Base-by-base conservation (phyloP, 1,139 yeast genomes). In the Magnusiomyces paraingens region DNA sequence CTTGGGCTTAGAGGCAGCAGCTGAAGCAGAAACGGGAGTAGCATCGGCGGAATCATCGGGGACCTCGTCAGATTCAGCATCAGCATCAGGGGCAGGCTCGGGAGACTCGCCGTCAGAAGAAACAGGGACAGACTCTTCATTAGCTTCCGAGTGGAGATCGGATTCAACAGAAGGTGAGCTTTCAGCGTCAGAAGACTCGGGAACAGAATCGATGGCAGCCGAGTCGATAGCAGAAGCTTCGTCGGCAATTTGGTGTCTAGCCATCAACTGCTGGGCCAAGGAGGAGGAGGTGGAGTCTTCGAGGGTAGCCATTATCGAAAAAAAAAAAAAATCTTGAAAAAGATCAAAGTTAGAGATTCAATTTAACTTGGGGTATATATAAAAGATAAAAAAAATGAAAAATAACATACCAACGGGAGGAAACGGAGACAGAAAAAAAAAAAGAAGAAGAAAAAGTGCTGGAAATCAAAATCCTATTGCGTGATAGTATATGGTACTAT, bases 251-350 rank as follows among this genome's bases (percentile, higher is more conserved):
- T 57, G 62, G 49, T 64, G 68, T 55, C 64, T 59, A 20, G 66
- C 67, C 66, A 62, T 62, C 43, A 65, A 61, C 44, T 58, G 55
- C 49, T 63, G 60, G 29, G 68, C 67, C 51, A 65, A 57, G 20
- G 68, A 65, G 22, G 49, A 29, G 32, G 32, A 26, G 36, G 52
- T 10, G 42, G 44, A 39, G 42, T 51, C 57, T 50, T 55, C 57
- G 39, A 47, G 38, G 36, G 57, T 46, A 22, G 49, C 29, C 49
- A 46, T 46, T 46, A 20, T 46, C 26, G 38, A 44, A 32, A 26
- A 26, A 26, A 32, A 26, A 26, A 26, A 26, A 26, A 26, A 26
- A 26, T 26, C 32, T 26, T 5, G 32, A 5, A 8, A 8, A 26
- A 5, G 4, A 8, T 26, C 8, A 26, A 8, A 26, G 32, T 8